Evolutionary conservation across 2,329 filamentous ascomycete genomes (phyloP).

Genomic region (Epichloe sylvatica): DNA sequence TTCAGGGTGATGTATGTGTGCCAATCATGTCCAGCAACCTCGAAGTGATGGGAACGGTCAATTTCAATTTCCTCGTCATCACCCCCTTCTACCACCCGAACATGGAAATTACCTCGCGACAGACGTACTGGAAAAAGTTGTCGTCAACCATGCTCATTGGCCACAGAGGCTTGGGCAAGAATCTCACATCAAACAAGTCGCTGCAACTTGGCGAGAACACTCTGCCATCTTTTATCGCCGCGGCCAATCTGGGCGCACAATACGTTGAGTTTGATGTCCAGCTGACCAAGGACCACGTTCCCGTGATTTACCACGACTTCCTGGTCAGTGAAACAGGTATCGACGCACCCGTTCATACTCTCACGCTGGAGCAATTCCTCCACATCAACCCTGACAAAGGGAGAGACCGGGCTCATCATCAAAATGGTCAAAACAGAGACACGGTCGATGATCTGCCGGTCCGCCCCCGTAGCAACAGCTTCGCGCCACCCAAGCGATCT

Average conservation of each 20-base stretch:
- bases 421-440: background rate
- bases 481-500: slow-evolving; percentile 31
- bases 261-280: slow-evolving; percentile 79
- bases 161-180: slow-evolving; percentile 74
- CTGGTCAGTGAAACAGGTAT: slow-evolving; percentile 95
- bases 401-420: slow-evolving; percentile 2
- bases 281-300: slow-evolving; percentile 95
- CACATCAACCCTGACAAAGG: slow-evolving; percentile 57
- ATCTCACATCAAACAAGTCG: slow-evolving; percentile 67
- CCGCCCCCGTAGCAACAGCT: slow-evolving; percentile 22
- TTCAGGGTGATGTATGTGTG: slow-evolving; percentile 85
- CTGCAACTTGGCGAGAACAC: slow-evolving; percentile 95
- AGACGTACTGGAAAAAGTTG: slow-evolving; percentile 94
- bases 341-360: slow-evolving; percentile 86
- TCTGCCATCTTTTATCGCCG: slow-evolving; percentile 86
- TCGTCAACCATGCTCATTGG: slow-evolving; percentile 72
- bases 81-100: slow-evolving; percentile 90
- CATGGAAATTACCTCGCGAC: slow-evolving; percentile 77
- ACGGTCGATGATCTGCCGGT: slow-evolving; percentile 1
- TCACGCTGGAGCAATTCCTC: slow-evolving; percentile 90
- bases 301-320: slow-evolving; percentile 97
- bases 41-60: slow-evolving; percentile 86
- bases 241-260: slow-evolving; percentile 75
- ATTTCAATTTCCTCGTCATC: slow-evolving; percentile 93
- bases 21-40: slow-evolving; percentile 75